Base-by-base conservation (phyloP, 208 protist genomes). In the Leishmania aethiopica region DNA sequence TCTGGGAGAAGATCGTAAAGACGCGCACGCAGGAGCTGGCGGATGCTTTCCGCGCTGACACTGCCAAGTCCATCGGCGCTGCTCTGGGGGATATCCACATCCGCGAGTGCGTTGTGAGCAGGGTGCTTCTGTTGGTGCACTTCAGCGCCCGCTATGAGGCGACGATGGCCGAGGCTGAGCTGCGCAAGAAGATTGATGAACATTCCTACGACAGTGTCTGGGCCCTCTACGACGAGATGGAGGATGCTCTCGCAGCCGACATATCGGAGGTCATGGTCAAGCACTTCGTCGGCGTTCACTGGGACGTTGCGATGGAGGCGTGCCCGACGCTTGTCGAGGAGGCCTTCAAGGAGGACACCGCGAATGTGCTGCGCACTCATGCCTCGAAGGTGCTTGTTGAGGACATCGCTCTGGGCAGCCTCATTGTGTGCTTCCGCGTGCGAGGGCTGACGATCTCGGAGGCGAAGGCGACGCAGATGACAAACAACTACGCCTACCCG, bases 261-360 rank as follows among this genome's bases (percentile, higher is more conserved):
- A 32, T 60, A 49, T 62, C 72, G 15, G 59, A 59, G 3, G 66
- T 82, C 10, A 25, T 91, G n/a, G 85, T 84, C 8, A 86, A 86
- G 62, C 84, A 76, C 64, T 92, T 93, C 57, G 88, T 88, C 45
- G 88, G 90, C 60, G 71, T 82, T 17, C 80, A 90, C 85, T 92
- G 88, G 90, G 86, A 86, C 73, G 37, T 86, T 17, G 86, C 86
- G 6, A 45, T 93, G 40, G 47, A 80, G 53, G 28, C 66, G 60
- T 80, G 84, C 76, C 82, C 78, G 19, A 79, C 72, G 8, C 66
- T 25, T 35, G n/a, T 93, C 22, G 67, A 77, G 67, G 71, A 78
- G 19, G 84, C 88, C 37, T 90, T 91, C 73, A 75, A 78, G 53
- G 71, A 85, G 59, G 90, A 91, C 78, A 90, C 90, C 40, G 69